Conservation (phyloP, 495 filamentous ascomycete genomes). For the Amniculicola lignicola region DNA sequence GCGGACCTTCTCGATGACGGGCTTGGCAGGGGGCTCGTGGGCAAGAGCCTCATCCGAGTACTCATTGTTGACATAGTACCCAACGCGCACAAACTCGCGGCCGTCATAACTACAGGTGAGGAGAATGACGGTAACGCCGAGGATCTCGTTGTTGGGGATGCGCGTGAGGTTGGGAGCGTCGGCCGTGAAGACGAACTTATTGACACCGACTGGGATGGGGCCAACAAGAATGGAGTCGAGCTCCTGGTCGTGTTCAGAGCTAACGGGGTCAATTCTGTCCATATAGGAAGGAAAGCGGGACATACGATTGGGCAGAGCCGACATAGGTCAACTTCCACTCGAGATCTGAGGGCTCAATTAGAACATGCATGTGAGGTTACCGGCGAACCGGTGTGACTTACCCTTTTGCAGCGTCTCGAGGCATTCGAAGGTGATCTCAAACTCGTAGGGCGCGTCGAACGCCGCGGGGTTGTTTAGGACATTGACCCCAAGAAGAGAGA, state of each 20-base stretch:
- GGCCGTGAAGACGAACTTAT: constrained; percentile 98
- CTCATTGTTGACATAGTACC: constrained; percentile 99
- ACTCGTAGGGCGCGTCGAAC: constrained; percentile 84
- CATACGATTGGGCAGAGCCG: constrained; percentile 93
- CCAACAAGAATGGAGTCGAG: constrained; percentile 95
- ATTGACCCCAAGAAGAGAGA: constrained; percentile 90
- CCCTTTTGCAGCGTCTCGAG: constrained; percentile 90
- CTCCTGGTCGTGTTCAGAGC: constrained; percentile 95
- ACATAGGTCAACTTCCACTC: constrained; percentile 99
- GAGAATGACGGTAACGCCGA: constrained; percentile 95
- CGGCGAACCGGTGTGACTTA: constrained; percentile 38
- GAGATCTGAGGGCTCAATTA: constrained; percentile 60
- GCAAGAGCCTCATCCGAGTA: constrained; percentile 88
- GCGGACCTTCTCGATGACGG: constrained; percentile 83
- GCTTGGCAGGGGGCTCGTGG: constrained; percentile 84
- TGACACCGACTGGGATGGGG: constrained; percentile 92
- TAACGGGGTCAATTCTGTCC: constrained; percentile 27
- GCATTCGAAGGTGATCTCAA: constrained; percentile 98
- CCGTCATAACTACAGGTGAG: constrained; percentile 95
- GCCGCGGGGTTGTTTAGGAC: constrained; percentile 93
- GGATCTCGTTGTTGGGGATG: constrained; percentile 90
- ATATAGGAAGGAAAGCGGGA: constrained; percentile 28
- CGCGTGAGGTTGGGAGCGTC: constrained; percentile 82
- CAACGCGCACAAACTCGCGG: constrained; percentile 94
- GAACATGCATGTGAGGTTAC: constrained; percentile 2